Conservation (phyloP, 768 basidiomycete genomes). For the Sutorius australiensis region DNA sequence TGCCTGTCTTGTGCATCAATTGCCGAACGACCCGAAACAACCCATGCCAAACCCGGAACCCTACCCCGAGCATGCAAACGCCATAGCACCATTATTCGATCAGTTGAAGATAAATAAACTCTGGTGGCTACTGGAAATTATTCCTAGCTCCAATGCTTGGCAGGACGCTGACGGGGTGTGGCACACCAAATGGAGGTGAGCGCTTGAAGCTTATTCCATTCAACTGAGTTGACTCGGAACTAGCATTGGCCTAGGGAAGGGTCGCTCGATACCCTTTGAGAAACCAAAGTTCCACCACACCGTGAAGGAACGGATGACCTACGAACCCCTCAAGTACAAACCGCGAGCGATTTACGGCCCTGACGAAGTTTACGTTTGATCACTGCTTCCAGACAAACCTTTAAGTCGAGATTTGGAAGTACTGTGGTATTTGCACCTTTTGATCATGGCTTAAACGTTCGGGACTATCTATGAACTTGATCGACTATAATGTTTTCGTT, state of each 20-base stretch:
- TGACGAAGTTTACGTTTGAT: slow-evolving; percentile 44
- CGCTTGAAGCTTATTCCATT: slow-evolving; percentile 1
- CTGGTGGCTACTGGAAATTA: slow-evolving; percentile 75
- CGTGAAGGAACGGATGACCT: slow-evolving; percentile 56
- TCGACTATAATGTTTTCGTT: neutral
- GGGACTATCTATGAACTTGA: neutral
- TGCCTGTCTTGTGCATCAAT: neutral
- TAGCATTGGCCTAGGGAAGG: slow-evolving; percentile 50
- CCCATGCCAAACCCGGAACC: neutral
- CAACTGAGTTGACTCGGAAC: neutral
- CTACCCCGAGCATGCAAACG: slow-evolving; percentile 22
- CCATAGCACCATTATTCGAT: slow-evolving; percentile 55
- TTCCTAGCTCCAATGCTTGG: slow-evolving; percentile 52
- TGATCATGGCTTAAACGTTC: neutral
- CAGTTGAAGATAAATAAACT: slow-evolving; percentile 37
- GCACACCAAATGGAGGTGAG: slow-evolving; percentile 55
- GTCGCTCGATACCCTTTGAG: slow-evolving; percentile 44
- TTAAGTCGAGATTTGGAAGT: neutral
- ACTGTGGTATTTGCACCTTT: neutral
- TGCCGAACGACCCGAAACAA: neutral
- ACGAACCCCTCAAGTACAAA: slow-evolving; percentile 46
- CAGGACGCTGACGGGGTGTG: slow-evolving; percentile 55
- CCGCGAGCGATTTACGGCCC: slow-evolving; percentile 52
- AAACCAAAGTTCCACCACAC: slow-evolving; percentile 59
- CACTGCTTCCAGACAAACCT: neutral